Conservation (phyloP, 306 rosid genomes). For the Ochetophila trinervis region DNA sequence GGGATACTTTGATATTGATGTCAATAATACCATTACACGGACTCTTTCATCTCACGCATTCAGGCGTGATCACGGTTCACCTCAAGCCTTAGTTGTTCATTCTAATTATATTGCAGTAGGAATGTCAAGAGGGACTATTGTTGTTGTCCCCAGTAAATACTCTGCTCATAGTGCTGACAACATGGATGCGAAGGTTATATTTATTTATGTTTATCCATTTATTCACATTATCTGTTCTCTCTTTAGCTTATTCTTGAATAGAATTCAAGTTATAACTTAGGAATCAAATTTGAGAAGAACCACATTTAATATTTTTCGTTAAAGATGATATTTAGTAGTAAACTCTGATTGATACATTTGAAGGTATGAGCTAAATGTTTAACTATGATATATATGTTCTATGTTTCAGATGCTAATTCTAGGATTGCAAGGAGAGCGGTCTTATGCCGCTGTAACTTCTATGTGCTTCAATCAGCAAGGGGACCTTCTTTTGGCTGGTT, state of each 20-base stretch:
- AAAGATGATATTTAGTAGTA: too few species aligned
- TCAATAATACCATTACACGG: constrained; percentile 62
- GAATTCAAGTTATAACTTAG: neutral
- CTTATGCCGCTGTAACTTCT: constrained; percentile 75
- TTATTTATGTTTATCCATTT: neutral
- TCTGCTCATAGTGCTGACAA: constrained; percentile 69
- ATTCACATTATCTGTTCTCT: neutral
- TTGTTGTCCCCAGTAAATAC: constrained; percentile 76
- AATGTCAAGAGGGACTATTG: constrained; percentile 77
- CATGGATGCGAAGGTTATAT: constrained; percentile 75
- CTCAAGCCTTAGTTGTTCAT: constrained; percentile 82
- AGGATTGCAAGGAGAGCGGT: constrained; percentile 78
- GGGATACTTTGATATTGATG: constrained; percentile 76
- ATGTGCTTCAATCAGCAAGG: constrained; percentile 93
- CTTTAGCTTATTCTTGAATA: neutral
- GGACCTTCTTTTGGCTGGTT: constrained; percentile 95
- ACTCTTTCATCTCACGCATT: constrained; percentile 62
- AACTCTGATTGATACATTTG: too few species aligned
- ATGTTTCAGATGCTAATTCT: constrained; percentile 74
- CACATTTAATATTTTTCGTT: too few species aligned
- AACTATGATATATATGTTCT: constrained; percentile 4
- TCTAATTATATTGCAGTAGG: constrained; percentile 82
- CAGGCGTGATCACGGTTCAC: constrained; percentile 85
- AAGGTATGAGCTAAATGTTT: too few species aligned
- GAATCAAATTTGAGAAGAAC: neutral